Evolutionary conservation across 116 monocot species (phyloP).

Genomic region (Dioscorea cayenensis): DNA sequence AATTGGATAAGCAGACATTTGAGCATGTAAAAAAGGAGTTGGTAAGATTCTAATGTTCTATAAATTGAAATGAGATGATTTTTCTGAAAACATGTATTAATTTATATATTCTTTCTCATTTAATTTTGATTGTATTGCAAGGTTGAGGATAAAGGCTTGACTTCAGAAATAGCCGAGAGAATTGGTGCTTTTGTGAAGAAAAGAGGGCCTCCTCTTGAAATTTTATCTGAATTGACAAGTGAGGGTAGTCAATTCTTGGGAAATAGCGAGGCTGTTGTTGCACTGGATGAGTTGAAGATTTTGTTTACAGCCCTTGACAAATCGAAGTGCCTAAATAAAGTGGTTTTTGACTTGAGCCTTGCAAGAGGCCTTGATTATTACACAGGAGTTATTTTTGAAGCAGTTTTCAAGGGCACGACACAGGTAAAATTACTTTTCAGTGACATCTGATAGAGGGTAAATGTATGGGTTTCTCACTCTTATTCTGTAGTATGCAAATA

Average conservation of each 20-base stretch:
- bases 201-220: conserved; percentile 65
- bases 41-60: conserved; percentile 33
- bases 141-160: conserved; percentile 97
- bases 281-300: conserved; percentile 74
- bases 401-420: conserved; percentile 80
- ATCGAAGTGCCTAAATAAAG: conserved; percentile 55
- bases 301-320: conserved; percentile 78
- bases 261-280: conserved; percentile 51
- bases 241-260: conserved; percentile 61
- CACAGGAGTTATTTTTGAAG: conserved; percentile 97
- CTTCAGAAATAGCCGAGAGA: conserved; percentile 60
- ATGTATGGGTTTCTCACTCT: neutral
- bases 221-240: conserved; percentile 58
- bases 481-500: neutral
- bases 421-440: conserved; percentile 44
- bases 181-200: conserved; percentile 89
- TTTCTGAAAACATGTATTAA: too few relatives aligned
- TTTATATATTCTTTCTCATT: neutral
- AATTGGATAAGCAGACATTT: conserved; percentile 92
- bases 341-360: conserved; percentile 97
- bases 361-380: conserved; percentile 99
- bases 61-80: neutral
- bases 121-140: conserved; percentile 16
- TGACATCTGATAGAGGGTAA: neutral
- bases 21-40: conserved; percentile 91